Conservation (phyloP, 257 asterid species). For the Scutellaria minor region DNA sequence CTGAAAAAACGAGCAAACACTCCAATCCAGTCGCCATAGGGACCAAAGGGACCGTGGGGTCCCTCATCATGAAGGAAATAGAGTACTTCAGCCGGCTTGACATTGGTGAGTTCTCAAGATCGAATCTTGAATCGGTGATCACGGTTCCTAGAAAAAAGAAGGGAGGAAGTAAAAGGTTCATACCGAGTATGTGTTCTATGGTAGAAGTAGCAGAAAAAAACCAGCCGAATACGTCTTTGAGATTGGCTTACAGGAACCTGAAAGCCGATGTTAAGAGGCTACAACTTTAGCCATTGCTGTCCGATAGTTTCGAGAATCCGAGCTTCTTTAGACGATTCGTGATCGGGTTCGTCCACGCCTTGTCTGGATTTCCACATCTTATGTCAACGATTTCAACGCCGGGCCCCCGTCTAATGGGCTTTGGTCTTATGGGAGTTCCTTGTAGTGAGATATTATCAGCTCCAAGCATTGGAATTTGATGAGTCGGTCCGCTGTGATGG, state of each 20-base stretch:
- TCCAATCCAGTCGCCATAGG: conserved; percentile 53
- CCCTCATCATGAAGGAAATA: conserved; percentile 56
- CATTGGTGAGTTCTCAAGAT: conserved; percentile 29
- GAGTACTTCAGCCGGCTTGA: conserved; percentile 44
- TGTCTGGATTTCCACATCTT: conserved; percentile 72
- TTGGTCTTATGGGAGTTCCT: conserved; percentile 66
- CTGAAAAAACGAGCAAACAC: conserved; percentile 41
- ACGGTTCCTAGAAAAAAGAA: conserved; percentile 49
- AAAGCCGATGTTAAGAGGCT: conserved; percentile 45
- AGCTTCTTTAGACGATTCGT: conserved; percentile 68
- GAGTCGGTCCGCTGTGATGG: conserved; percentile 49
- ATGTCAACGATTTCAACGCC: conserved; percentile 68
- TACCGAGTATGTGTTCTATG: conserved; percentile 63
- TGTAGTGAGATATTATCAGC: conserved; percentile 58
- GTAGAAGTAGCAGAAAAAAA: conserved; percentile 56
- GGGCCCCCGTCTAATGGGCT: conserved; percentile 50
- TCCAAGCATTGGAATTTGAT: conserved; percentile 68
- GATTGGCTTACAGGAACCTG: conserved; percentile 42
- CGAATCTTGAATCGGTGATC: conserved; percentile 39
- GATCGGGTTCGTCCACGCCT: conserved; percentile 59
- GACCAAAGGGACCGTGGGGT: conserved; percentile 54
- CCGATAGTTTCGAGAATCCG: conserved; percentile 72
- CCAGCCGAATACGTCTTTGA: conserved; percentile 12
- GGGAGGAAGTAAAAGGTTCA: conserved; percentile 53
- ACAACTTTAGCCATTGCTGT: conserved; percentile 37